Base-by-base conservation (phyloP, 2,329 filamentous ascomycete genomes). In the Talaromyces verruculosus region DNA sequence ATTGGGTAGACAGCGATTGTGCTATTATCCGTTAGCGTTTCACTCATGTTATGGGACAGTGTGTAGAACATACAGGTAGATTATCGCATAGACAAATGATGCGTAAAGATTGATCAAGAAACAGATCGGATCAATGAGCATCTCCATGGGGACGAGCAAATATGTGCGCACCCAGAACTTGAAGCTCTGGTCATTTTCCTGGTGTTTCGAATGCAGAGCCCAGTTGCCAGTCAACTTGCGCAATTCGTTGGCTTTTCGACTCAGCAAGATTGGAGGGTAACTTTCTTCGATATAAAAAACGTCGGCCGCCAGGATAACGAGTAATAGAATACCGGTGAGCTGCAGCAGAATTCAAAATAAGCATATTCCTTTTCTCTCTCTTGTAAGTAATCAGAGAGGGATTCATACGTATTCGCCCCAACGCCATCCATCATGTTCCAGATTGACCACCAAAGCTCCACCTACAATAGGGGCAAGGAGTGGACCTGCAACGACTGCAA, bases 191-290 rank as follows among this genome's bases (percentile, higher is more conserved):
- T 75, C 74, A 33, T 74, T 70, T 1, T 71, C 68, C 59, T 80
- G 77, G 64, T 80, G 78, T 1, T 75, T 75, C 64, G 80, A 77
- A 71, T 76, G 78, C 59, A 78, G 74, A 22, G 75, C 69, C 76
- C 73, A 30, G 19, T 84, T 81, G 1, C 85, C 86, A 37, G 87
- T 85, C 33, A 82, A 81, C 70, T 84, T 85, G 68, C 88, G 85
- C 39, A 91, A 75, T 64, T 80, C 81, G 41, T 78, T 77, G 2
- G 91, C 90, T 11, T 87, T 83, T 28, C 78, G 81, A 25, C 81
- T 80, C 30, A 89, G 80, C 19, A 90, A 81, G 3, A 88, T 79
- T 0, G 87, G 88, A 0, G 78, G 59, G 43, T 37, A 61, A 11
- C 59, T 61, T 6, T 61, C 59, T 10, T 61, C 59, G 3, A 61